These are phyloP conservation scores for Tetrastigma voinierianum DNA, from an alignment of 164 flowering plant genomes.

Conservation along the genomic window DNA sequence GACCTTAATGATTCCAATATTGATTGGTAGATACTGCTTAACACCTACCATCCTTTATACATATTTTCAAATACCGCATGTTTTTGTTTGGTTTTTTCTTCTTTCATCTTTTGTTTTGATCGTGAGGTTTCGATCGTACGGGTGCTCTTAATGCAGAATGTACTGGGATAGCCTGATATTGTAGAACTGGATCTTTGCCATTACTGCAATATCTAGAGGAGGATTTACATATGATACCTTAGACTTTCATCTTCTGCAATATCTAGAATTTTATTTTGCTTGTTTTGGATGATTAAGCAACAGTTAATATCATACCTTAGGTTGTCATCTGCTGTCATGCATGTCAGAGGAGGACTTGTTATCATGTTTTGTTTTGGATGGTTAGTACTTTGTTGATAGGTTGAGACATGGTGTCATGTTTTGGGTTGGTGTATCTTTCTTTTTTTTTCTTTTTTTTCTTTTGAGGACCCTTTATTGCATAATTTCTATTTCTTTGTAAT, in stretches of 20 bases:
- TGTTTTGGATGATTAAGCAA: neutral
- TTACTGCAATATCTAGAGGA: too few species aligned
- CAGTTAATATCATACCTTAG: too few species aligned
- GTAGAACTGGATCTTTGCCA: conserved; percentile 13
- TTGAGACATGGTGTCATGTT: too few species aligned
- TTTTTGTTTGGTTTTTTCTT: conserved; percentile 1
- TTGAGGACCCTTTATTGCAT: too few species aligned
- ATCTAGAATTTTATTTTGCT: neutral
- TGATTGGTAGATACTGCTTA: conserved; percentile 9
- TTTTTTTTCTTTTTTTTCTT: too few species aligned
- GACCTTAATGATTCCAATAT: conserved; percentile 1
- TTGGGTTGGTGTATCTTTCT: too few species aligned
- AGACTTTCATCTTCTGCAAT: neutral
- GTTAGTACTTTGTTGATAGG: too few species aligned
- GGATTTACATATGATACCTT: neutral
- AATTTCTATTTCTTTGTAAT: too few species aligned
- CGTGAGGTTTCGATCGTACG: neutral
- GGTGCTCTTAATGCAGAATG: neutral
- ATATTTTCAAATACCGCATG: neutral
- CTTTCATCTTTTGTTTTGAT: neutral
- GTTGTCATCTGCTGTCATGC: too few species aligned
- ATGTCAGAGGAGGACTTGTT: too few species aligned
- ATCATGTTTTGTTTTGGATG: too few species aligned
- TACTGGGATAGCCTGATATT: conserved; percentile 1
- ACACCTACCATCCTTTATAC: conserved; percentile 2